Conservation (phyloP, 257 asterid genomes). For the Solanum tarapatanum region DNA sequence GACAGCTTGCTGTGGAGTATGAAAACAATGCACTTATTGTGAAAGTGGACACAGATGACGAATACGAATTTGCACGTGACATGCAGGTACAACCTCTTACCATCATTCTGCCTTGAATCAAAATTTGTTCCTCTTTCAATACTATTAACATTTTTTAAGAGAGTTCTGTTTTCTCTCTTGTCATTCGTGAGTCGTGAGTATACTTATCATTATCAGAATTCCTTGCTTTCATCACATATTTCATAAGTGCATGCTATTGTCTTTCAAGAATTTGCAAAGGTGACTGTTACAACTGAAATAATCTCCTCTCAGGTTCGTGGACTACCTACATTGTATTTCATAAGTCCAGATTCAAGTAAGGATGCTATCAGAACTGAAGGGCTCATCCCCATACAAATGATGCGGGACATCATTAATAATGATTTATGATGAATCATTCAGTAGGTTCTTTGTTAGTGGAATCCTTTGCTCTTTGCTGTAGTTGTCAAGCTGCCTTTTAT, state of each 20-base stretch:
- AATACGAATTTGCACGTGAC: slow-evolving; percentile 82
- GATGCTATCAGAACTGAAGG: slow-evolving; percentile 95
- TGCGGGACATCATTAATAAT: slow-evolving; percentile 75
- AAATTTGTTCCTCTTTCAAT: neutral
- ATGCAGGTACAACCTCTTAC: slow-evolving; percentile 55
- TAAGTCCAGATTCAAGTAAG: slow-evolving; percentile 81
- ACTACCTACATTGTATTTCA: slow-evolving; percentile 76
- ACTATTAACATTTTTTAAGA: neutral
- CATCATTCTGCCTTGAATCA: neutral
- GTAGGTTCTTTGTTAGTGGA: neutral
- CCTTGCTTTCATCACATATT: neutral
- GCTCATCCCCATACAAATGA: slow-evolving; percentile 85
- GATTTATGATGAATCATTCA: slow-evolving; percentile 40
- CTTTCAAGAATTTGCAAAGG: neutral
- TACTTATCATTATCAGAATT: neutral
- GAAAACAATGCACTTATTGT: slow-evolving; percentile 69
- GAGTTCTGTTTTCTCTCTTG: neutral
- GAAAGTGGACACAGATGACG: slow-evolving; percentile 93
- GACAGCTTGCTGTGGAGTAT: slow-evolving; percentile 97
- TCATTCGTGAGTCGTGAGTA: neutral
- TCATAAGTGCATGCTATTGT: neutral
- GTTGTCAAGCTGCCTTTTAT: neutral
- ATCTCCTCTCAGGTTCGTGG: slow-evolving; percentile 70
- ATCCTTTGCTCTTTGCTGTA: neutral
- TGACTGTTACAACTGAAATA: neutral